Evolutionary conservation across 805 yeast species (phyloP), one percentile per base, ranked within the genome.

Genomic region (Cyberlindnera maritima): DNA sequence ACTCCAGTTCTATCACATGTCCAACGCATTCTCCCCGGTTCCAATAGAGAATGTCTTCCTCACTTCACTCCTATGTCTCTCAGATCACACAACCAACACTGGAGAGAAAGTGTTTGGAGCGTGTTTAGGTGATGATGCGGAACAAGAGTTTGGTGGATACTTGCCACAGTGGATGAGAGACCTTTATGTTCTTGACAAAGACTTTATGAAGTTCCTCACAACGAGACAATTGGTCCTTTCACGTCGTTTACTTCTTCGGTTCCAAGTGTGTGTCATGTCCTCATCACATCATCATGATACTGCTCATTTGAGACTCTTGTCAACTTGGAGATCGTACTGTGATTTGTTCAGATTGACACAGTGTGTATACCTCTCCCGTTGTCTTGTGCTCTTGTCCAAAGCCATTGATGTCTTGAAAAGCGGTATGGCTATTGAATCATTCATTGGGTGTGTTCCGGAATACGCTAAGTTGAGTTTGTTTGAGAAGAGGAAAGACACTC

Each of bases 361-460:
- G 21, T 34, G 39, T 14, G 14, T 21, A 13, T 47, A 21, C 33
- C 13, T 47, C 2, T 33, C 44, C 4, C n/a, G 50, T 8, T 33
- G 50, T 31, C 15, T 47, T 10, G 14, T 47, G 23, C 29, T 47
- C 35, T 21, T 47, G 18, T 36, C 43, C 19, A 39, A 17, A n/a
- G 50, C 50, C 3, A 34, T 47, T 9, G 50, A 47, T 32, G 19
- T 39, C 17, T 25, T 47, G 15, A 28, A 47, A 23, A 39, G 47
- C 35, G 50, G 41, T 15, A 39, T 43, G 18, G 46, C 50, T 10
- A 19, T 47, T 13, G 43, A 47, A 8, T 39, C 38, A 35, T 43
- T 42, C n/a, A 9, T 17, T 12, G 50, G 47, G 9, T n/a, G 12
- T 13, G 35, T 17, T 6, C 41, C 50, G 4, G 46, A 39, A 14